A percentile compares a stretch with the other conserved stretches of the same genome.
Evolutionary conservation across 2,329 filamentous ascomycete genomes (phyloP).

Genomic region (Fusarium annulatum): DNA sequence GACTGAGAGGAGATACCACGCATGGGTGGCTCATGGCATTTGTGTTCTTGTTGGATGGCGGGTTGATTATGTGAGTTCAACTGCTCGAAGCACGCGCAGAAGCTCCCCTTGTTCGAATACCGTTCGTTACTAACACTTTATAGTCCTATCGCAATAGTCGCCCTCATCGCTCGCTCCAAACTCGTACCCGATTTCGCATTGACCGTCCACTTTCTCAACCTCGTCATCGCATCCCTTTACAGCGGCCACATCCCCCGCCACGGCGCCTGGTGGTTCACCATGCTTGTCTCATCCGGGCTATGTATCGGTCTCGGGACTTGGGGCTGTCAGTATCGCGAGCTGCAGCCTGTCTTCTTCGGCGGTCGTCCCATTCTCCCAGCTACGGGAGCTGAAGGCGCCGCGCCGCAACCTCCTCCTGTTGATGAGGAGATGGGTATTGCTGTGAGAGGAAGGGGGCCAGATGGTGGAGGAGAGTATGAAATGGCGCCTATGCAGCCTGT

Average conservation of each 20-base stretch:
- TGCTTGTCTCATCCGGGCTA: constrained; percentile 59
- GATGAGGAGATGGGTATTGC: constrained; percentile 64
- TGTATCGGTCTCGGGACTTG: constrained; percentile 78
- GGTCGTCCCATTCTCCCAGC: constrained; percentile 59
- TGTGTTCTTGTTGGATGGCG: constrained; percentile 67
- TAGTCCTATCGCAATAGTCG: constrained; percentile 84
- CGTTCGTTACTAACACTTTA: constrained; percentile 17
- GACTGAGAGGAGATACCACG: constrained; percentile 70
- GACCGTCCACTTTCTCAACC: constrained; percentile 86
- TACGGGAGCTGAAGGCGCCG: constrained; percentile 25
- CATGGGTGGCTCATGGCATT: constrained; percentile 70
- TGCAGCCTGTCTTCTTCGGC: constrained; percentile 89
- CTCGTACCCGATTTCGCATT: constrained; percentile 95
- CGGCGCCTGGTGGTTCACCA: constrained; percentile 84
- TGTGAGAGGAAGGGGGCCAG: constrained; percentile 63
- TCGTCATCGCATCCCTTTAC: constrained; percentile 82
- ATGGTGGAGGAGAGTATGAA: constrained; percentile 71
- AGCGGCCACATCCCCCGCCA: constrained; percentile 80
- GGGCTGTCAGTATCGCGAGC: constrained; percentile 90
- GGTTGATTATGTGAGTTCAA: constrained; percentile 60
- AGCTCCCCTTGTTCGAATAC: neutral
- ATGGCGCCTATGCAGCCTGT: constrained; percentile 61
- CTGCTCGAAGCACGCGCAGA: neutral
- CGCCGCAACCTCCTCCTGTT: constrained; percentile 41
- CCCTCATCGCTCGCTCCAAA: constrained; percentile 88